Conservation (phyloP, 257 asterid genomes). For the Nemophila menziesii region DNA sequence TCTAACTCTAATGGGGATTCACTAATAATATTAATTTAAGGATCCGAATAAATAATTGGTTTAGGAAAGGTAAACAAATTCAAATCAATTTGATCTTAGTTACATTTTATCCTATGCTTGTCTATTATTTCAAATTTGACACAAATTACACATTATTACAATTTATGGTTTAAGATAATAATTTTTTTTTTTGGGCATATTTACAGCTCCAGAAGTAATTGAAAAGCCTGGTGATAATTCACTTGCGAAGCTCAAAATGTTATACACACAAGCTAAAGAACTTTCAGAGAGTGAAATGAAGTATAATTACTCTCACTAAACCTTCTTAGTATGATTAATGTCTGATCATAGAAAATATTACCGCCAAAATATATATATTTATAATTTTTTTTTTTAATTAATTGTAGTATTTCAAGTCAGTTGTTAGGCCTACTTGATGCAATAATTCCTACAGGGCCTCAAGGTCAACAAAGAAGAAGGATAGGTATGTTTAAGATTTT, state of each 20-base stretch:
- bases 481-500: slow-evolving; percentile 41
- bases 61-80: too few species aligned
- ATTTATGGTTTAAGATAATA: background rate
- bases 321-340: slow-evolving; percentile 4
- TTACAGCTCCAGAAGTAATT: slow-evolving; percentile 81
- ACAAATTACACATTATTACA: too few species aligned
- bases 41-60: too few species aligned
- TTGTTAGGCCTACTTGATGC: slow-evolving; percentile 72
- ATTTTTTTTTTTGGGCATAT: slow-evolving; percentile 6
- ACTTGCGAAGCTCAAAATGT: slow-evolving; percentile 50
- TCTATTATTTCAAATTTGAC: too few species aligned
- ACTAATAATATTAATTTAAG: too few species aligned
- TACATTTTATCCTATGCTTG: too few species aligned
- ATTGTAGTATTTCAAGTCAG: slow-evolving; percentile 60
- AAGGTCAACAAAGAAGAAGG: slow-evolving; percentile 76
- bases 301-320: slow-evolving; percentile 23
- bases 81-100: too few species aligned
- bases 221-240: slow-evolving; percentile 88
- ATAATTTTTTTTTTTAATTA: slow-evolving; percentile 8
- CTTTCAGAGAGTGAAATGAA: slow-evolving; percentile 70
- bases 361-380: background rate
- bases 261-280: slow-evolving; percentile 80
- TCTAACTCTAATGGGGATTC: too few species aligned
- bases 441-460: slow-evolving; percentile 63
- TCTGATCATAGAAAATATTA: background rate